A percentile compares a stretch with the other conserved stretches of the same genome.
Conservation (phyloP, 192 early-diverging fungal species). For the Chytriomyces sp. region DNA sequence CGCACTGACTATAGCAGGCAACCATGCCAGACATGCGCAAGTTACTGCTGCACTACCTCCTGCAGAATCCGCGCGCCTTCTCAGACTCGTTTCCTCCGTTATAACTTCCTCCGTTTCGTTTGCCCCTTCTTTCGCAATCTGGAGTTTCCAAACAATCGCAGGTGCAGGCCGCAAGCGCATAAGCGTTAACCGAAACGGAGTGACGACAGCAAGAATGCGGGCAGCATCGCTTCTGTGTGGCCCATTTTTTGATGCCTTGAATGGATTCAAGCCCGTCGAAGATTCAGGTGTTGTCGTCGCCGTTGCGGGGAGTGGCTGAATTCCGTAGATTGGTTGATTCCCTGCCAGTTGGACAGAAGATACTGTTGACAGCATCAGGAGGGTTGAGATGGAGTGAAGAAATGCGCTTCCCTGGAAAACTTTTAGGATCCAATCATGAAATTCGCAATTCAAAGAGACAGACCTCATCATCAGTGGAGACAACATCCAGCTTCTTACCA, state of each 20-base stretch:
- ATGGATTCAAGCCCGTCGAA: background rate
- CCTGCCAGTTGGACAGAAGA: conserved; percentile 22
- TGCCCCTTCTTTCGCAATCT: background rate
- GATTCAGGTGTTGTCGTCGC: background rate
- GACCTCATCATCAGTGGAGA: conserved; percentile 56
- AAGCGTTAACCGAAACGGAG: conserved; percentile 23
- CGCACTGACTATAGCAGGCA: background rate
- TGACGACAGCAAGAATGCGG: conserved; percentile 23
- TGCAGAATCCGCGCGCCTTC: background rate
- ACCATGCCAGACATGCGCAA: conserved; percentile 26
- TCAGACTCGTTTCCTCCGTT: background rate
- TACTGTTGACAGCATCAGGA: conserved; percentile 14
- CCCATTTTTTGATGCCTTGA: background rate
- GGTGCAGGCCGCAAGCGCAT: conserved; percentile 25
- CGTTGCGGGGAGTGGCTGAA: conserved; percentile 25
- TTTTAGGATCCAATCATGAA: background rate
- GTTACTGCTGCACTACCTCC: background rate
- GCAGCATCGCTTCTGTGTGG: conserved; percentile 17
- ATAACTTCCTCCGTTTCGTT: background rate
- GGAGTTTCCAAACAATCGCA: conserved; percentile 9
- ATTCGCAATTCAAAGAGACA: background rate
- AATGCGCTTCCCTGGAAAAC: conserved; percentile 50
- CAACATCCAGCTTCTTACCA: conserved; percentile 35
- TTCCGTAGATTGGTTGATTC: conserved; percentile 33
- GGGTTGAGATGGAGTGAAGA: conserved; percentile 39